Percentiles rank a stretch among this genome's conserved stretches.
Evolutionary conservation across 1,139 yeast species (phyloP).

Genomic region (Pichia sp.): DNA sequence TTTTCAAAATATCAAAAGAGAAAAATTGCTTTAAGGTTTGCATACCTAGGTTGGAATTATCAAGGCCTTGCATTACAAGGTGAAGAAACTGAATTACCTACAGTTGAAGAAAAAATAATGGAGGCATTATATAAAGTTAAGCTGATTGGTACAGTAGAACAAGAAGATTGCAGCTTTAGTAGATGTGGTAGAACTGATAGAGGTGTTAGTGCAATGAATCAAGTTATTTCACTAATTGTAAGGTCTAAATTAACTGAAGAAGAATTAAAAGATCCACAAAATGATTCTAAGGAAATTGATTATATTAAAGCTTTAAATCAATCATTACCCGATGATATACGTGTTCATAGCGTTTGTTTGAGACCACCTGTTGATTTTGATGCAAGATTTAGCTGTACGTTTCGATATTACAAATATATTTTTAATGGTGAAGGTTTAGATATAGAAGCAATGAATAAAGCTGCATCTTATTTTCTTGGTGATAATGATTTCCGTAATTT

Average conservation of each 20-base stretch:
- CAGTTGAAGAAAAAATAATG: constrained; percentile 75
- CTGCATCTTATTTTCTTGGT: constrained; percentile 63
- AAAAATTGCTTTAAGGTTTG: constrained; percentile 71
- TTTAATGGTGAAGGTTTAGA: constrained; percentile 55
- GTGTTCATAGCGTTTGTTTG: constrained; percentile 75
- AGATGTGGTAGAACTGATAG: constrained; percentile 96
- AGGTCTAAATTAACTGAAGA: constrained; percentile 56
- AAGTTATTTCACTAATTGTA: constrained; percentile 75
- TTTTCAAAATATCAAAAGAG: constrained; percentile 63
- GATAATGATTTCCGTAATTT: constrained; percentile 89
- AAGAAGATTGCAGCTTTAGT: constrained; percentile 63
- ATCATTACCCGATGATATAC: constrained; percentile 71
- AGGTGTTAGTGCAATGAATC: constrained; percentile 96
- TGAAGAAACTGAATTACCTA: constrained; percentile 71
- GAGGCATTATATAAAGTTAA: constrained; percentile 65
- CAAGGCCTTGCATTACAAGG: constrained; percentile 83
- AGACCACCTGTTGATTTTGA: constrained; percentile 80
- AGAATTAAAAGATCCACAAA: constrained; percentile 51
- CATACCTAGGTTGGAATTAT: constrained; percentile 91
- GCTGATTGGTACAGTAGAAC: constrained; percentile 56
- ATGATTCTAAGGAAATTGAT: constrained; percentile 66
- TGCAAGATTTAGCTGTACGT: constrained; percentile 84
- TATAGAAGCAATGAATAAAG: constrained; percentile 59
- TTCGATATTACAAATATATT: constrained; percentile 80
- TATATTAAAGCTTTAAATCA: constrained; percentile 73